A percentile compares a stretch with the other conserved stretches of the same genome.
These are phyloP conservation scores for Zymoseptoria brevis DNA, from an alignment of 2,329 filamentous ascomycete genomes.

Conservation along the genomic window DNA sequence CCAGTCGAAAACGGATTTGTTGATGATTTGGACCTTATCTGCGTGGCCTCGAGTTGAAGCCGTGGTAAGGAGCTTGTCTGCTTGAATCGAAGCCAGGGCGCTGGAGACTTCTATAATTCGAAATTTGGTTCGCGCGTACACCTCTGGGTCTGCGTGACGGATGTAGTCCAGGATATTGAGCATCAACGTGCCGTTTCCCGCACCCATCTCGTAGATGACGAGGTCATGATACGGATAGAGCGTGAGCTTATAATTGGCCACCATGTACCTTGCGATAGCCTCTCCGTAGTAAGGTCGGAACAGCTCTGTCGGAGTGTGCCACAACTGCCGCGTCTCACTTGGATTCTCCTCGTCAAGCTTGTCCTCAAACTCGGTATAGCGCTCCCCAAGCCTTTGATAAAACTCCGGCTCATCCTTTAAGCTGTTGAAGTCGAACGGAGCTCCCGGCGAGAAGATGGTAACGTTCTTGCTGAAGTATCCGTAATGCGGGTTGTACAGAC, in stretches of 20 bases:
- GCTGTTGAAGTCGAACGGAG: conserved; percentile 78
- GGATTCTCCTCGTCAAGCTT: conserved; percentile 63
- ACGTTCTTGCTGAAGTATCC: conserved; percentile 31
- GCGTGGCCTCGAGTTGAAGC: conserved; percentile 66
- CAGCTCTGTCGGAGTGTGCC: conserved; percentile 96
- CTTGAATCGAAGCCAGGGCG: conserved; percentile 70
- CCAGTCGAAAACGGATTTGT: conserved; percentile 94
- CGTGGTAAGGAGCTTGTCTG: conserved; percentile 57
- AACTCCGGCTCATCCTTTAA: conserved; percentile 83
- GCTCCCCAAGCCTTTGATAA: conserved; percentile 62
- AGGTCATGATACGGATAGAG: conserved; percentile 94
- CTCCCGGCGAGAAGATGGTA: conserved; percentile 72
- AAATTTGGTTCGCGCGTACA: conserved; percentile 89
- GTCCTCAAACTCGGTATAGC: conserved; percentile 89
- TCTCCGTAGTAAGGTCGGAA: conserved; percentile 96
- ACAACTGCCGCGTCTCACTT: conserved; percentile 77
- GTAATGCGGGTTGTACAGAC: conserved; percentile 40
- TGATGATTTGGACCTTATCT: conserved; percentile 87
- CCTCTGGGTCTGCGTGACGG: conserved; percentile 75
- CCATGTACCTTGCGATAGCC: conserved; percentile 89
- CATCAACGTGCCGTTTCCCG: conserved; percentile 95
- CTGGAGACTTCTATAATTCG: conserved; percentile 93
- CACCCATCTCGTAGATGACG: conserved; percentile 97
- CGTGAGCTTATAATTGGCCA: conserved; percentile 91
- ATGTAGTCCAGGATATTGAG: conserved; percentile 97